Evolutionary conservation across 371 early-diverging fungal genomes (phyloP), one percentile per base, ranked within the genome.

Genomic region (Syncephalastrum racemosum): DNA sequence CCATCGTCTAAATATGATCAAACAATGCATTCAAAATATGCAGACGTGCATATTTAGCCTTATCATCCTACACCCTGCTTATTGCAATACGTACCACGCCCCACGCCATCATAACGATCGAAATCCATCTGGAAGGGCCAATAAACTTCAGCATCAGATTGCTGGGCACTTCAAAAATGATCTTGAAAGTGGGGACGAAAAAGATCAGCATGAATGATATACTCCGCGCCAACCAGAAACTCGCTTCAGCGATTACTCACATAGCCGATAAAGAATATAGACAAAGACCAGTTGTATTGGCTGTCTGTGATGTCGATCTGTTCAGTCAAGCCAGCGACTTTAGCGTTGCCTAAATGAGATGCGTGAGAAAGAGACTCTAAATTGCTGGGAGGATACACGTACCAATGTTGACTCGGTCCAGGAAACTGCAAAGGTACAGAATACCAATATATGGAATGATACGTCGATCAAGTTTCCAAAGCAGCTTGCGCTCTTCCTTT

Each of bases 251-350:
- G 40, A 40, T 12, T 20, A 70, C 72, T 54, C 68, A 69, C 76
- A 64, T 85, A 86, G 56, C 85, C 87, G 47, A 82, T 64, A 60
- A 83, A 85, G 53, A 84, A 85, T 24, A 86, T 79, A 24, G 85
- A 85, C 22, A 85, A 50, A 8, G 85, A 71, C 73, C 82, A 66
- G 52, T 81, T 79, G 57, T 81, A 86, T 43, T 77, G 70, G 25
- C 44, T 66, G 23, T 72, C 31, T 41, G 66, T 73, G 13, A 84
- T 67, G 44, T 54, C 46, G n/a, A 82, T 61, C 50, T 81, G 77
- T 0, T 18, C 40, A 12, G 59, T 56, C 12, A 84, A 56, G 39
- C 81, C 80, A 31, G 79, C 82, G 4, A 84, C 63, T 64, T 82
- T 81, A 14, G 84, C 84, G 58, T 84, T 83, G 20, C 74, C 77